Percentiles rank a stretch among this genome's conserved stretches.
Conservation (phyloP, 2,329 filamentous ascomycete species). For the Exophiala xenobiotica region DNA sequence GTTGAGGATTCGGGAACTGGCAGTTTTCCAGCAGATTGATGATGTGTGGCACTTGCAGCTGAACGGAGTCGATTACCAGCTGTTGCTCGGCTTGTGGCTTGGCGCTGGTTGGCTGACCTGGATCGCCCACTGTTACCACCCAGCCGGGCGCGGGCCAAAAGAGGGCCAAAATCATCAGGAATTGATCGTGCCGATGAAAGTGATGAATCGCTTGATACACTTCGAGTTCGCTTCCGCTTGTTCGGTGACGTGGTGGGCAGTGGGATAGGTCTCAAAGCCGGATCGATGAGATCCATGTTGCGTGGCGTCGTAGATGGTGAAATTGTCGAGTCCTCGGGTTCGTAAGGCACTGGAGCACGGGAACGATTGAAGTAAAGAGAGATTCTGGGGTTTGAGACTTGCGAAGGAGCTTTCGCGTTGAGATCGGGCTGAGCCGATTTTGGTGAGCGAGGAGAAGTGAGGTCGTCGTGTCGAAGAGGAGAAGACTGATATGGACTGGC, state of each 20-base stretch:
- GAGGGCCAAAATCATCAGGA: conserved; percentile 35
- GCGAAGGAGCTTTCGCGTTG: conserved; percentile 6
- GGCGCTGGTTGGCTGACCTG: conserved; percentile 23
- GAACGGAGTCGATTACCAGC: conserved; percentile 27
- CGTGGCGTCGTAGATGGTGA: conserved; percentile 11
- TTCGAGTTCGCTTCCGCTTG: conserved; percentile 29
- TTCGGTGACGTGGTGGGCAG: conserved; percentile 12
- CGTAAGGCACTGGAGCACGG: conserved; percentile 1
- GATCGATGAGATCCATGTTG: background rate
- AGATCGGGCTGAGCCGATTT: background rate
- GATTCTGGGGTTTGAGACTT: conserved; percentile 8
- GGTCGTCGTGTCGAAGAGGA: conserved; percentile 11
- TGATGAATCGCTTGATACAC: conserved; percentile 37
- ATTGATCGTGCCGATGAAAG: conserved; percentile 43
- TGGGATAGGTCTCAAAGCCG: conserved; percentile 1
- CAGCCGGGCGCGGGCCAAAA: conserved; percentile 19
- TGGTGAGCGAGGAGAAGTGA: conserved; percentile 9
- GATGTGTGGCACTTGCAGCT: conserved; percentile 15
- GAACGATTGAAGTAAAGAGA: conserved; percentile 15
- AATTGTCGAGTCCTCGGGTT: conserved; percentile 3
- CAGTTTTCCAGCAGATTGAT: conserved; percentile 6
- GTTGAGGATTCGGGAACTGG: conserved; percentile 4
- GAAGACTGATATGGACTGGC: conserved; percentile 20
- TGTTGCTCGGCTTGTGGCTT: conserved; percentile 21
- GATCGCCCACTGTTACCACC: conserved; percentile 12